Evolutionary conservation across 768 basidiomycete genomes (phyloP), one percentile per base, ranked within the genome.

Genomic region (Suillus occidentalis): DNA sequence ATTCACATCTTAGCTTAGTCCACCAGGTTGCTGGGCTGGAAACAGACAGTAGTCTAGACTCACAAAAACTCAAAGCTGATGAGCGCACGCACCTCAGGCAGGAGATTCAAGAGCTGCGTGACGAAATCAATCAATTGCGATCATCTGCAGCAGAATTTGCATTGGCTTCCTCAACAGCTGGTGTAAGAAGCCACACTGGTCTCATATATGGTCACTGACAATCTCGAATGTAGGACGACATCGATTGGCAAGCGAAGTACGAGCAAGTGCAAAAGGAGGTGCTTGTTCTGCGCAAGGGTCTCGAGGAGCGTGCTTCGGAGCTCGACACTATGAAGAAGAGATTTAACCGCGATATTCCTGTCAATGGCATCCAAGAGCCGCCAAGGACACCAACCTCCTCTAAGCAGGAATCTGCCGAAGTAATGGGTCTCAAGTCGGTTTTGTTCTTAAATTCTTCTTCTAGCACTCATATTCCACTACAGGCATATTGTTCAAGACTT

Each of bases 401-500:
- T 16, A 89, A 87, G 70, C 77, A 85, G 25, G 89, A 90, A 67
- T 72, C 79, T 7, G 79, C 82, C 50, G 93, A 95, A 76, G 87
- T 94, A 63, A 87, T 83, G 14, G 94, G 94, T 9, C 84, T 96
- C 47, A 95, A 95, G 92, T 93, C 73, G 31, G 65, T 55, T 63
- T 22, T 36, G 31, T 58, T 10, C 56, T 37, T 47, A 40, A 49
- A 43, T 16, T n/a, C 25, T 34, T 14, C 37, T 12, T 7, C 8
- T 40, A 61, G 61, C 47, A 72, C 55, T 66, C 20, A 58, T 22
- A 22, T 14, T 31, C 12, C 18, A 59, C 61, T 20, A 1, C 66
- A 93, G 92, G 76, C 89, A 94, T 71, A 93, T 97, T 70, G 87
- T 97, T 25, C 90, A 93, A 72, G 91, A 95, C 69, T 81, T 97